phyloP scores from a whole-genome alignment of 306 rosid genomes.

The Elaeagnus macrophylla region DNA sequence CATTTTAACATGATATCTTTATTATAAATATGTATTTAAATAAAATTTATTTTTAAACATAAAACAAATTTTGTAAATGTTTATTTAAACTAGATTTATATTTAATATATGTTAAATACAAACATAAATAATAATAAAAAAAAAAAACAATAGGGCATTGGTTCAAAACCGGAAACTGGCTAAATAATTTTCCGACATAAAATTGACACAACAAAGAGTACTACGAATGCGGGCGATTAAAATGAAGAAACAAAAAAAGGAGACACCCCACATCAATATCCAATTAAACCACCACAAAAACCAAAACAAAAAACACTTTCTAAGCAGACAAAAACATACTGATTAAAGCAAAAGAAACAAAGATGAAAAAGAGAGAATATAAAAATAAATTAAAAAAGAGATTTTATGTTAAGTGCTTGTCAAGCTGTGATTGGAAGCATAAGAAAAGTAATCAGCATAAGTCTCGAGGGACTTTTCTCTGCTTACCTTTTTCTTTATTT shows the following conservation, averaged over 20 bases:
- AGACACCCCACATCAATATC: neutral
- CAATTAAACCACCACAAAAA: conserved; percentile 10
- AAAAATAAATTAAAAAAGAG: neutral
- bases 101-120: no score
- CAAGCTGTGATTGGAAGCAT: conserved; percentile 21
- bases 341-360: conserved; percentile 23
- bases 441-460: conserved; percentile 28
- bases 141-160: no score
- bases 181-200: no score
- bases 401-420: conserved; percentile 12
- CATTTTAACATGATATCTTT: no score
- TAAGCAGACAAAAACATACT: conserved; percentile 27
- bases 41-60: no score
- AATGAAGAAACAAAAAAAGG: neutral
- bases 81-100: no score
- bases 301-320: conserved; percentile 30
- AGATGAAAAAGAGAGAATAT: conserved; percentile 2
- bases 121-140: no score
- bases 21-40: no score
- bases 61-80: no score
- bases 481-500: neutral
- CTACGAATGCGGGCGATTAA: conserved; percentile 73
- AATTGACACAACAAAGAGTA: conserved; percentile 24
- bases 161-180: no score
- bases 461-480: conserved; percentile 19